A percentile compares a stretch with the other conserved stretches of the same genome.
Conservation (phyloP, 148 eudicot genomes). For the Agrostemma githago region DNA sequence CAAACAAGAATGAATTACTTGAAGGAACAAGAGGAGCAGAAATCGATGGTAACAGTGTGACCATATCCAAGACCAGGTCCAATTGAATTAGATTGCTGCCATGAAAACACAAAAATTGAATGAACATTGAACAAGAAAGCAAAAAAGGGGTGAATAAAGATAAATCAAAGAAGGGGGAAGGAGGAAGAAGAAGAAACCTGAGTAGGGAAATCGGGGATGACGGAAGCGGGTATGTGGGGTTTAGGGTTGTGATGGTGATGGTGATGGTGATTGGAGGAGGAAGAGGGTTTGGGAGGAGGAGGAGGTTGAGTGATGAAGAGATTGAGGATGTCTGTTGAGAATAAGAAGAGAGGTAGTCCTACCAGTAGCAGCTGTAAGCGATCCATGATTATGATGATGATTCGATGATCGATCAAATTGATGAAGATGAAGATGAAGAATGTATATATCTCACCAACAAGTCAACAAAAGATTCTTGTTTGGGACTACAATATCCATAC, state of each 20-base stretch:
- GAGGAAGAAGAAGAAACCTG: slow-evolving; percentile 8
- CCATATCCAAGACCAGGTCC: slow-evolving; percentile 23
- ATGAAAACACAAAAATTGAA: not conserved
- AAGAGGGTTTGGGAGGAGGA: slow-evolving; percentile 42
- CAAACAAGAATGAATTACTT: slow-evolving; percentile 16
- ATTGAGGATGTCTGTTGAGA: slow-evolving; percentile 52
- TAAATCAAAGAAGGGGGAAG: not conserved
- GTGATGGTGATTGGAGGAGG: slow-evolving; percentile 27
- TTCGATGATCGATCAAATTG: too few species aligned
- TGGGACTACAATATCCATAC: too few species aligned
- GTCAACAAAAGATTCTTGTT: too few species aligned
- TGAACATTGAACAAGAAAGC: not conserved
- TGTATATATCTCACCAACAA: too few species aligned
- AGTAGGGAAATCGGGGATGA: slow-evolving; percentile 54
- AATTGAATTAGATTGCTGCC: slow-evolving; percentile 20
- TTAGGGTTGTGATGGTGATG: slow-evolving; percentile 23
- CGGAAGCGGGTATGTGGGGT: slow-evolving; percentile 19
- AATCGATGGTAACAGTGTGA: slow-evolving; percentile 27
- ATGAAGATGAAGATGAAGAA: too few species aligned
- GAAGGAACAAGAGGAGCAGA: slow-evolving; percentile 30
- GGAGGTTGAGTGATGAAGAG: slow-evolving; percentile 57
- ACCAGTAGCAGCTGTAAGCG: slow-evolving; percentile 56
- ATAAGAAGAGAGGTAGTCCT: slow-evolving; percentile 74
- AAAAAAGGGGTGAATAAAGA: not conserved
- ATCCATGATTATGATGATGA: slow-evolving; percentile 38